These are phyloP conservation scores for Diaporthe sp. DNA, from an alignment of 2,329 filamentous ascomycete species.

Conservation along the genomic window DNA sequence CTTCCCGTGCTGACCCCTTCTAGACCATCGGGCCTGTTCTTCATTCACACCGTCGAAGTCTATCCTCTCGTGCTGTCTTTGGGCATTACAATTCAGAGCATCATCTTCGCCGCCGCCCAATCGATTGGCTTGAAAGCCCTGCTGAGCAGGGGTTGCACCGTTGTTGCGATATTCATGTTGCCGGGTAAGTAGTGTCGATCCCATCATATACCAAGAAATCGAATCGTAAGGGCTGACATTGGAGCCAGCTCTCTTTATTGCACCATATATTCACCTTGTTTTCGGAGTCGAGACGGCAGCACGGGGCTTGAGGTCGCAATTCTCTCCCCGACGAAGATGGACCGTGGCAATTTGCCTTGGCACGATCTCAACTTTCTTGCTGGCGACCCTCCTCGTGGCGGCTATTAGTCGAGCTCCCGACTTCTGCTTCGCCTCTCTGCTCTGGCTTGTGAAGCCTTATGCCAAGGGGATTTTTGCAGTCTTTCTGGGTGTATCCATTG, in stretches of 20 bases:
- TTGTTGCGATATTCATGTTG: constrained; percentile 70
- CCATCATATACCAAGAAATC: not conserved
- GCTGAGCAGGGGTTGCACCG: constrained; percentile 65
- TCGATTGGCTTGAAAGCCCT: constrained; percentile 66
- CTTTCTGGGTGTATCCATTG: constrained; percentile 62
- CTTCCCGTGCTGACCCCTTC: constrained; percentile 19
- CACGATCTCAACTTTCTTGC: constrained; percentile 62
- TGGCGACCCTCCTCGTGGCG: constrained; percentile 72
- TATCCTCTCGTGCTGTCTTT: constrained; percentile 70
- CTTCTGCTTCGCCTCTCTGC: constrained; percentile 75
- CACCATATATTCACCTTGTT: constrained; percentile 75
- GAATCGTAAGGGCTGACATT: constrained; percentile 45
- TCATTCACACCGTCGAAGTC: constrained; percentile 62
- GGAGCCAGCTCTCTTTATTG: constrained; percentile 72
- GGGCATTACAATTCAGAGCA: constrained; percentile 70
- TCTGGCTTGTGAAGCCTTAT: constrained; percentile 76
- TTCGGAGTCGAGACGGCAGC: constrained; percentile 74
- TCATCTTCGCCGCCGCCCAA: constrained; percentile 70
- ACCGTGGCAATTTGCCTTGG: constrained; percentile 69
- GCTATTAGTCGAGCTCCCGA: constrained; percentile 67
- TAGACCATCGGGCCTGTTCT: constrained; percentile 56
- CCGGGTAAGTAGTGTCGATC: constrained; percentile 61
- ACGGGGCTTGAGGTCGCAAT: constrained; percentile 68
- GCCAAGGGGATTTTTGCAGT: constrained; percentile 69
- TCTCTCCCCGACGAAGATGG: constrained; percentile 72